Evolutionary conservation across 1,139 yeast genomes (phyloP), one percentile per base, ranked within the genome.

Genomic region (Lodderomyces jiufengensis): DNA sequence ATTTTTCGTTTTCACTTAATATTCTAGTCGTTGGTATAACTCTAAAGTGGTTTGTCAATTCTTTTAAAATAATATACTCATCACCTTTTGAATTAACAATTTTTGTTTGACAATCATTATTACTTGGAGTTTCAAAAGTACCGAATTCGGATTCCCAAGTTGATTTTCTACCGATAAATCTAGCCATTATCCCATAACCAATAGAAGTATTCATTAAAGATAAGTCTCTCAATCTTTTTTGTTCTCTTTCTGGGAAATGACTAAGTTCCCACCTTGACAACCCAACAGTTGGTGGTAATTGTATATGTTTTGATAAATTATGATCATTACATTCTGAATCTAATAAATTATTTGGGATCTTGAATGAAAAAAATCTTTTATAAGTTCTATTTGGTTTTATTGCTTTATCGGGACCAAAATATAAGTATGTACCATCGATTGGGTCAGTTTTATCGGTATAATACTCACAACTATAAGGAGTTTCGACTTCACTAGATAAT

Each of bases 281-380:
- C 0, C 74, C 74, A 34, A 68, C 36, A 2, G 68, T 53, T 6
- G 75, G 73, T 2, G 70, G 70, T 21, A 68, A 45, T 30, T 59
- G 59, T 7, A 65, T 57, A 44, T 69, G 75, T 9, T 49, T 49
- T 4, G 52, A 50, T 27, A 66, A 50, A 34, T 52, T 58, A 45
- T 67, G 70, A 14, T 51, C 49, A 29, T 53, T 59, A 41, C 74
- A 69, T 27, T 62, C 57, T 23, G 61, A 60, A 42, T 69, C 75
- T 32, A 69, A 47, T 27, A 69, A 52, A 34, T 55, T 55, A 20
- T 61, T 60, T 3, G 75, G 75, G 24, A 69, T 55, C 32, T 63
- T 52, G 43, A 69, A 69, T 3, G 73, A 65, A 44, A 69, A 69
- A 44, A 55, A 66, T 14, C 74, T 52, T 42, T 69, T 69, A 45